These are phyloP conservation scores for Lepraria neglecta DNA, from an alignment of 495 filamentous ascomycete species.

Conservation along the genomic window DNA sequence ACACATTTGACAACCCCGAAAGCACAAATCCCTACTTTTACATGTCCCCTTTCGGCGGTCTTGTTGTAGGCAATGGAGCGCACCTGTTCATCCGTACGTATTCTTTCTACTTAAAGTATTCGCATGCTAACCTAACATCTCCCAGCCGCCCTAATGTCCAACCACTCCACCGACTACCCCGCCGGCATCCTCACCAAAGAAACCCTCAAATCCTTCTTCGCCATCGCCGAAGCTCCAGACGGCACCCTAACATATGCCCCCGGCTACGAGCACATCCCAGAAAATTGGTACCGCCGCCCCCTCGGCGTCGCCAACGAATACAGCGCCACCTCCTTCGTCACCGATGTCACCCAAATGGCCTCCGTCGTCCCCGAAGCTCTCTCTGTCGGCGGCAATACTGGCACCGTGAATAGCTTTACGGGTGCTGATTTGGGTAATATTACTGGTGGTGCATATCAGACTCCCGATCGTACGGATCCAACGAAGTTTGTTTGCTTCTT, in stretches of 20 bases:
- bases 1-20: conserved; percentile 40
- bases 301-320: conserved; percentile 33
- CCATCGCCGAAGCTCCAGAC: conserved; percentile 34
- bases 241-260: conserved; percentile 38
- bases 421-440: conserved; percentile 45
- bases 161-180: conserved; percentile 29
- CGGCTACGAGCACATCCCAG: conserved; percentile 50
- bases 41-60: conserved; percentile 43
- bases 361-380: conserved; percentile 31
- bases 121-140: background rate
- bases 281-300: conserved; percentile 45
- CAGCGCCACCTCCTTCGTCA: conserved; percentile 35
- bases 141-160: conserved; percentile 27
- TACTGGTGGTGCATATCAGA: conserved; percentile 46
- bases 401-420: conserved; percentile 48
- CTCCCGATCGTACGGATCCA: conserved; percentile 36
- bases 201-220: conserved; percentile 44
- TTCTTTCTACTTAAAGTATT: background rate
- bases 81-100: conserved; percentile 40
- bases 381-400: conserved; percentile 52
- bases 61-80: conserved; percentile 43
- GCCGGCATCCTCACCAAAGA: conserved; percentile 32
- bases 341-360: conserved; percentile 37
- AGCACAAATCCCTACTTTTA: conserved; percentile 49
- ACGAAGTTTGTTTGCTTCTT: conserved; percentile 46